Evolutionary conservation across 148 eudicot genomes (phyloP), one percentile per base, ranked within the genome.

Genomic region (Fagopyrum tataricum): DNA sequence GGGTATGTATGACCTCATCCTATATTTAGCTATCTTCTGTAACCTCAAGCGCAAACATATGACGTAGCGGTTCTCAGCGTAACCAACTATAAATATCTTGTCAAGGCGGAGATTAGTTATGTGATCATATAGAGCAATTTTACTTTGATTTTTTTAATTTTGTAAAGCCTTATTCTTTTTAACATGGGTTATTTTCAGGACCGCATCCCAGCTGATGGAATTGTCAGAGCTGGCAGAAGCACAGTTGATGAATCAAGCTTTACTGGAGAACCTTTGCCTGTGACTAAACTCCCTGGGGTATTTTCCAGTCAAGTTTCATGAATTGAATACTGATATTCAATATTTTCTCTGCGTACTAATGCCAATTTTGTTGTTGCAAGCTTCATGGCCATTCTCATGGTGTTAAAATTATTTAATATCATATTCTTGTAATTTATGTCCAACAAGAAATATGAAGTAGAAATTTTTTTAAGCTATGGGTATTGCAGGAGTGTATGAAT

Each of bases 211-310:
- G 97, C 94, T 71, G 98, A 95, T 90, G 98, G 98, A 62, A 83
- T 87, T 75, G 97, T 95, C 73, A 81, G 78, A 77, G 89, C 90
- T 69, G 97, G 98, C 80, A 91, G 96, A 83, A 95, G 98, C 82
- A 87, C 97, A 61, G 90, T 95, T 70, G 98, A 95, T 44, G 97
- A 95, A 80, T 95, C 98, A 72, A 91, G 98, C 79, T 95, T 95
- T 77, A 87, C 98, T 7, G 98, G 97, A 69, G 97, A 91, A 81
- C 97, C 96, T 77, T 77, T 95, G 49, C 97, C 96, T 49, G 97
- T 91, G 76, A 95, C 96, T 24, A 94, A 94, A 81, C 72, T 91
- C 68, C 86, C 90, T 17, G 98, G 97, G 91, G 98, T 91, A 85
- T 62, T 62, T 18, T 52, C 18, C 13, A 70, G 53, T 8, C 18